Base-by-base conservation (phyloP, 345 rosid species). In the Reutealis trisperma region DNA sequence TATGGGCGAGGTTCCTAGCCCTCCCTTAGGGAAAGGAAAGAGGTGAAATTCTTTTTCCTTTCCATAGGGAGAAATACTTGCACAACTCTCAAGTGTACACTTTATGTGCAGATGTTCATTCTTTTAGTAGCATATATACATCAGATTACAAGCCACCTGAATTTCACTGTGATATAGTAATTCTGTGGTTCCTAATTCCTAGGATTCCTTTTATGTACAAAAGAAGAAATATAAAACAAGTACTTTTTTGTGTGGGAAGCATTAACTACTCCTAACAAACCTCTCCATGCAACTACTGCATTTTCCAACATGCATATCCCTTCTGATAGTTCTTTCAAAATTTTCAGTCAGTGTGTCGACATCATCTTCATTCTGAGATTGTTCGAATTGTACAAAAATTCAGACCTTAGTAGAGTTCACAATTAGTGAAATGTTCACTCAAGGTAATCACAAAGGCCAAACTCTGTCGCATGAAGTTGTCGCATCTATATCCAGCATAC, bases 401-500 rank as follows among this genome's bases (percentile, higher is more conserved):
- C 18, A 4, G 21, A 2, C 32, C 52, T 47, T 25, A 9, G 14
- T 37, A 9, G 45, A 49, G 49, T 42, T 27, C 13, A 19, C 27
- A 67, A 14, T 22, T 44, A 44, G 49, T 21, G 70, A 25, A 42
- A 10, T 4, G 24, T 18, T 14, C 62, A 52, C 15, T 70, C 6
- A 15, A 21, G 8, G 44, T 32, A 70, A 34, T 9, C 73, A 54
- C 5, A 4, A 70, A 54, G 25, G 45, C 30, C 42, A 0, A 18
- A 25, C 42, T 44, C 44, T 34, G 63, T 42, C 37, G 24, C 4
- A 44, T 18, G 27, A 47, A 11, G 32, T 44, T 73, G 59, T 49
- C 30, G 72, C 70, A 71, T 7, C 27, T 24, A 52, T 25, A 42
- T 78, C 80, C 62, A 25, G 55, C 22, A 25, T 41, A 14, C n/a